Conservation (phyloP, 768 basidiomycete species). For the Strobilomyces dryophilus region DNA sequence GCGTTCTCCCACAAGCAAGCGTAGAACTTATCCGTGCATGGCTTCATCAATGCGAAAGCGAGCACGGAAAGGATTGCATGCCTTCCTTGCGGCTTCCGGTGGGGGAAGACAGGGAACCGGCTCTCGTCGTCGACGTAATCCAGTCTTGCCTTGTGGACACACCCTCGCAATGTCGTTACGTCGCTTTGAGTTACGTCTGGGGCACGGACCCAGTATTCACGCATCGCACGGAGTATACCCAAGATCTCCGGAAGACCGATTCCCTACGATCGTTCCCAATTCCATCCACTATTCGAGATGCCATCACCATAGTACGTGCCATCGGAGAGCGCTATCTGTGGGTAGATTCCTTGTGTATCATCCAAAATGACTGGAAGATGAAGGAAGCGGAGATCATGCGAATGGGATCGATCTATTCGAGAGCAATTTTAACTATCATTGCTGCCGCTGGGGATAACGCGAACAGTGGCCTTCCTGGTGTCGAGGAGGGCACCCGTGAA, state of each 20-base stretch:
- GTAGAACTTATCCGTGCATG: conserved; percentile 5
- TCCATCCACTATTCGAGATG: conserved; percentile 22
- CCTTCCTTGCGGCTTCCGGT: background rate
- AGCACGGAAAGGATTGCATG: conserved; percentile 7
- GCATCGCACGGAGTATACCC: conserved; percentile 7
- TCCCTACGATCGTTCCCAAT: conserved; percentile 1
- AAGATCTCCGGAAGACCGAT: background rate
- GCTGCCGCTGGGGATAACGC: background rate
- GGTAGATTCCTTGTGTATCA: background rate
- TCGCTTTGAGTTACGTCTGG: conserved; percentile 4
- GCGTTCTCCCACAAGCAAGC: background rate
- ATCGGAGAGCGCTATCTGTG: conserved; percentile 10
- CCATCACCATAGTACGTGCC: conserved; percentile 12
- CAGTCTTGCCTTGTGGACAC: conserved; percentile 14
- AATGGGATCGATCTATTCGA: background rate
- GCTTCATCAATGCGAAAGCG: conserved; percentile 8
- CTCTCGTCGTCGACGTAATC: conserved; percentile 15
- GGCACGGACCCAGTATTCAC: conserved; percentile 8
- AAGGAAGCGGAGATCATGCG: background rate
- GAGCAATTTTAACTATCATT: background rate
- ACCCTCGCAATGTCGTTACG: conserved; percentile 18
- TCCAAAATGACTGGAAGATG: background rate
- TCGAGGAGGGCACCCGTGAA: conserved; percentile 3
- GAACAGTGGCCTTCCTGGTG: conserved; percentile 13
- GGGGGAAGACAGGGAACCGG: background rate